phyloP scores from a whole-genome alignment of 1,284 basidiomycete species.

The Pseudozyma sp. region DNA sequence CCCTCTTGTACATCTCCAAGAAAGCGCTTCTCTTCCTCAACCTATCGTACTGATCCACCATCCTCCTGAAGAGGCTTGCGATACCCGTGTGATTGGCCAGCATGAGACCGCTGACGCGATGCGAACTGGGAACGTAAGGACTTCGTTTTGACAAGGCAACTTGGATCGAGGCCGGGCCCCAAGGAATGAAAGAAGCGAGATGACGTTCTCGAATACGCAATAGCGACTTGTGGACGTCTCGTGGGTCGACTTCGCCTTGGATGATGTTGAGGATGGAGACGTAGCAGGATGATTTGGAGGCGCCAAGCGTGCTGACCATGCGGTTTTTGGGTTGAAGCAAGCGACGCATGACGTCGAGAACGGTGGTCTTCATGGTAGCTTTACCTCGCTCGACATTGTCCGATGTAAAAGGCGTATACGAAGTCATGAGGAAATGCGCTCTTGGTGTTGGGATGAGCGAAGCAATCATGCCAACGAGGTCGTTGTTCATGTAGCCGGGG shows the following conservation, averaged over 20 bases:
- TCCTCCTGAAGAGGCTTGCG: constrained; percentile 84
- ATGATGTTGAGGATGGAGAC: constrained; percentile 99
- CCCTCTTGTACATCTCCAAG: constrained; percentile 96
- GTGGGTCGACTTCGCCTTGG: constrained; percentile 95
- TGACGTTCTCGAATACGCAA: constrained; percentile 95
- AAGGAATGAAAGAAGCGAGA: constrained; percentile 97
- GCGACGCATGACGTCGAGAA: constrained; percentile 98
- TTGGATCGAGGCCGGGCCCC: constrained; percentile 98
- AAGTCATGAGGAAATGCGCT: constrained; percentile 99
- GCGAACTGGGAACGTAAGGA: constrained; percentile 86
- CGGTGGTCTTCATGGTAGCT: constrained; percentile 68
- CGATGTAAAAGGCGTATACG: constrained; percentile 97
- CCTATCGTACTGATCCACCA: constrained; percentile 93
- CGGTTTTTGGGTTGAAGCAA: constrained; percentile 97
- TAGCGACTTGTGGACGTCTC: constrained; percentile 97
- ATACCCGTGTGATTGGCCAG: constrained; percentile 98
- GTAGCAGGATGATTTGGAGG: constrained; percentile 73
- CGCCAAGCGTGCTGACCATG: constrained; percentile 86
- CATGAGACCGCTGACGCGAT: constrained; percentile 96
- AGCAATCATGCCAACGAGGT: constrained; percentile 90
- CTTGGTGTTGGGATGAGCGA: constrained; percentile 98
- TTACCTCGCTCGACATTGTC: constrained; percentile 73
- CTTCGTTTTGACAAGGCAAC: constrained; percentile 92
- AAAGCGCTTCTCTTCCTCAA: constrained; percentile 91
- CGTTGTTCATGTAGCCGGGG: constrained; percentile 99